Conservation (phyloP, 306 rosid genomes). For the Vicia faba region DNA sequence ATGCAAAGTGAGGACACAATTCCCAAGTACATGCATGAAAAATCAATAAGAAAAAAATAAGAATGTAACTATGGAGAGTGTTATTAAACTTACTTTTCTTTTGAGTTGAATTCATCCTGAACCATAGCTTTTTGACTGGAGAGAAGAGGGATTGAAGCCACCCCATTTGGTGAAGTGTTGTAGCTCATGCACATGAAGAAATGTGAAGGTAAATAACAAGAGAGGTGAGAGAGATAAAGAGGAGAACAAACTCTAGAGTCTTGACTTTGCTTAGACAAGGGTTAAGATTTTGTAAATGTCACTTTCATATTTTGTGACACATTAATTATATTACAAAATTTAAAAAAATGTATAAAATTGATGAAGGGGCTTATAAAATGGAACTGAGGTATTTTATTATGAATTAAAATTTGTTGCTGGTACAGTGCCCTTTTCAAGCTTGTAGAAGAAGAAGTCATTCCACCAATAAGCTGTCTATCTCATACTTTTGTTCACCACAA, state of each 20-base stretch:
- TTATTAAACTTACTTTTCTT: constrained; percentile 63
- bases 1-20: constrained; percentile 3
- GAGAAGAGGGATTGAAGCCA: constrained; percentile 90
- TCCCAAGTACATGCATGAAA: constrained; percentile 6
- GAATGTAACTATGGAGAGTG: constrained; percentile 28
- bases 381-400: not conserved
- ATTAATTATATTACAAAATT: no score
- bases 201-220: constrained; percentile 39
- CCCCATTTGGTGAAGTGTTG: constrained; percentile 70
- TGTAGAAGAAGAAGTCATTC: constrained; percentile 58
- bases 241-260: constrained; percentile 31
- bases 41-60: not conserved
- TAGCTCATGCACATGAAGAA: constrained; percentile 49
- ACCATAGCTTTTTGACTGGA: constrained; percentile 84
- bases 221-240: constrained; percentile 25
- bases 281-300: constrained; percentile 57
- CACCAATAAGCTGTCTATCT: constrained; percentile 64
- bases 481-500: constrained; percentile 44
- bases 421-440: constrained; percentile 75
- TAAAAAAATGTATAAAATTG: no score
- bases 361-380: no score
- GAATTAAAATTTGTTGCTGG: constrained; percentile 50
- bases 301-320: constrained; percentile 40
- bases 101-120: constrained; percentile 69
- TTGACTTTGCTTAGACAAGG: constrained; percentile 72